phyloP scores from a whole-genome alignment of 176 grass and related monocot species.

The barley (Hordeum vulgare) region MorexV3_pseudomolecules_assembly NC_058523.1:333426207-333426706 shows the following conservation, averaged over 20 bases:
- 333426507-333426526: background rate
- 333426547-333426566: no score
- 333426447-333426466: slow-evolving; percentile 11
- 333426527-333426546: background rate
- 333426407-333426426: background rate
- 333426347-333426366: no score
- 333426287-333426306: background rate
- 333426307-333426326: background rate
- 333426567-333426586: background rate
- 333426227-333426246: background rate
- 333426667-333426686: no score
- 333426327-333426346: background rate
- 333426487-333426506: background rate
- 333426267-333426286: background rate
- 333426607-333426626: background rate
- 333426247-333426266: background rate
- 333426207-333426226: background rate
- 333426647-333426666: no score
- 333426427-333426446: background rate
- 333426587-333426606: slow-evolving; percentile 22
- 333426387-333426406: background rate
- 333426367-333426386: background rate
- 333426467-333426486: background rate
- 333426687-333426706: no score
- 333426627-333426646: background rate